These are phyloP conservation scores for Chlorella sorokiniana DNA, from an alignment of 139 green algal species.

Conservation along the genomic window DNA sequence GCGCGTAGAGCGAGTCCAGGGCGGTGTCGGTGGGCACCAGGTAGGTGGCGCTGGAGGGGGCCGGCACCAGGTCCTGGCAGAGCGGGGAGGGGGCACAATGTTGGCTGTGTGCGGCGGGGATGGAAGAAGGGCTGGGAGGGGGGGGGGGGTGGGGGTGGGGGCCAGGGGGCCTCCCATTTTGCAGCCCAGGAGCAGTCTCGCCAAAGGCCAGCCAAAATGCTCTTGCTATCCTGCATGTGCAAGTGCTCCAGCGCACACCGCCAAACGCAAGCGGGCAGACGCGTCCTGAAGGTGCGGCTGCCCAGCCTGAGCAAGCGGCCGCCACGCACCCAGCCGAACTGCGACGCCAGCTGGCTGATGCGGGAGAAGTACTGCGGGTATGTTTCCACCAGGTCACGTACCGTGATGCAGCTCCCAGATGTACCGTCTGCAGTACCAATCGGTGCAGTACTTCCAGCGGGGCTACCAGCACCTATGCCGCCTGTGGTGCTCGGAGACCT, in stretches of 20 bases:
- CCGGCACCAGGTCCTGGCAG: neutral
- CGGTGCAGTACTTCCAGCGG: neutral
- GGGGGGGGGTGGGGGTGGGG: no score
- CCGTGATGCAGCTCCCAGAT: neutral
- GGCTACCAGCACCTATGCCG: neutral
- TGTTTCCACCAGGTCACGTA: neutral
- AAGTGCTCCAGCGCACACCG: neutral
- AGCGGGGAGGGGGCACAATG: no score
- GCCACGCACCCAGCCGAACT: slow-evolving; percentile 21
- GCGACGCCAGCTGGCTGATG: neutral
- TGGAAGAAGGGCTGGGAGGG: no score
- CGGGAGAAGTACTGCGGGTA: slow-evolving; percentile 4
- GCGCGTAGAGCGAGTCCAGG: neutral
- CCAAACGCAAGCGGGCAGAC: neutral
- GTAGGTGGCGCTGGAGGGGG: neutral
- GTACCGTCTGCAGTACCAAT: neutral
- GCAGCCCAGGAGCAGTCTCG: no score
- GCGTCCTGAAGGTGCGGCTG: no score
- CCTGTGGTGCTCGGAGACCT: no score
- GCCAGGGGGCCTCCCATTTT: no score
- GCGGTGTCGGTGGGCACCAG: slow-evolving; percentile 3
- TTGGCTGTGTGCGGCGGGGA: neutral
- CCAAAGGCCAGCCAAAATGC: no score
- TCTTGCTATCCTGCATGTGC: no score
- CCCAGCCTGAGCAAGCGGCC: no score